Base-by-base conservation (phyloP, 352 stramenopile genomes). In the Phytophthora ohioensis region DNA sequence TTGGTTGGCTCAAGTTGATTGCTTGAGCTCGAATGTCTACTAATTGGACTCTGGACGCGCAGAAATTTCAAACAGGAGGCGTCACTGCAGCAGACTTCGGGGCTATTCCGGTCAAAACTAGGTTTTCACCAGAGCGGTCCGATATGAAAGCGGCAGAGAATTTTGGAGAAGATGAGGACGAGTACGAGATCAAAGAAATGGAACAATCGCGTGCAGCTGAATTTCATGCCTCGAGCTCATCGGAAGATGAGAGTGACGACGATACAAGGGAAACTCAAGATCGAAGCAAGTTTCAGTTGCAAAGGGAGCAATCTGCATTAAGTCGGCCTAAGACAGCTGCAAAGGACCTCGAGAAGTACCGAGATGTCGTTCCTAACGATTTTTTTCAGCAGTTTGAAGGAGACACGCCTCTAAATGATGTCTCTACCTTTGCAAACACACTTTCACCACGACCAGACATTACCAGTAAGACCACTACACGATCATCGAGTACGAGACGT, bases 181-280 rank as follows among this genome's bases (percentile, higher is more conserved):
- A 94, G 30, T 94, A 94, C 52, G 80, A 89, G 64, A 70, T 68
- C 0, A 80, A 79, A 62, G 81, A 92, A 52, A 32, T 67, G 7
- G 80, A 94, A 43, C 73, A 83, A 38, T 72, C 85, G 27, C 79
- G 81, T 41, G 75, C 78, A 15, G 74, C 80, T 36, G 81, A 92
- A 64, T 88, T 91, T 46, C 65, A 89, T 42, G 63, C 71, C 0
- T 91, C 81, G 2, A 90, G 82, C 56, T 90, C 84, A 0, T 88
- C 82, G 0, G 79, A 85, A n/a, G 77, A 75, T 0, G 67, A 78
- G 13, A 67, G 52, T 55, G 66, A 67, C n/a, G 62, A 41, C n/a
- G 51, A 54, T 17, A 57, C 63, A 4, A 47, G 48, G 6, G 63
- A 66, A 38, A 7, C 57, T 71, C 35, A 34, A 3, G 36, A 66